Evolutionary conservation across 345 rosid genomes (phyloP).

Genomic region (Bruguiera parviflora): DNA sequence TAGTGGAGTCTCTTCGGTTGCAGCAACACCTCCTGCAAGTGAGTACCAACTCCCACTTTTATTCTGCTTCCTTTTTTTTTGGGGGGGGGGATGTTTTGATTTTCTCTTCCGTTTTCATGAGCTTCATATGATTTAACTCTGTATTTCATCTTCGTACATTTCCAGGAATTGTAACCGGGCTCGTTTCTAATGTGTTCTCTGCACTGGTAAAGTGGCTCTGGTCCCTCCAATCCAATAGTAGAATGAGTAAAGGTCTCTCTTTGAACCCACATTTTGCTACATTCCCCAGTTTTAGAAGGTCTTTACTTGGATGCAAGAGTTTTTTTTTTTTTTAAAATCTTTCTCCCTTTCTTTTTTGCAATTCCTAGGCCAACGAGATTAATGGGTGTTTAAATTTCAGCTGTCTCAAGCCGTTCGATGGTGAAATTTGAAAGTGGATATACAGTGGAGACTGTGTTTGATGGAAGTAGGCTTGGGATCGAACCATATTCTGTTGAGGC

Average conservation of each 20-base stretch:
- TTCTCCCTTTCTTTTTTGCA: not conserved
- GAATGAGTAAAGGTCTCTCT: constrained; percentile 13
- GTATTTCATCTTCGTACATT: not conserved
- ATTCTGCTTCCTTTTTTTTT: not conserved
- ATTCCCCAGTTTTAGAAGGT: constrained; percentile 3
- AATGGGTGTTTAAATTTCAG: constrained; percentile 11
- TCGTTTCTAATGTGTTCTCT: constrained; percentile 20
- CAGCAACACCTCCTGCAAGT: constrained; percentile 82
- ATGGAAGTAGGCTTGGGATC: constrained; percentile 33
- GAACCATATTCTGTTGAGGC: constrained; percentile 23
- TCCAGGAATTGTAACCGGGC: constrained; percentile 26
- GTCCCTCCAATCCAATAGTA: constrained; percentile 29
- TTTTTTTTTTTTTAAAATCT: too few relatives aligned
- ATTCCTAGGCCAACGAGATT: constrained; percentile 12
- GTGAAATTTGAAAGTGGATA: constrained; percentile 34
- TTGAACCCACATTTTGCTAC: constrained; percentile 10
- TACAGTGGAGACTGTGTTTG: constrained; percentile 35
- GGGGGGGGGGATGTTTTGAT: not conserved
- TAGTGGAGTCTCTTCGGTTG: constrained; percentile 62
- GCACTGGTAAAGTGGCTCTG: constrained; percentile 28
- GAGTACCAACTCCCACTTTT: constrained; percentile 27
- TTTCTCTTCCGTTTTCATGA: not conserved
- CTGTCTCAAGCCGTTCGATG: constrained; percentile 30
- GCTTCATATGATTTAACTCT: not conserved
- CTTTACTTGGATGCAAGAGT: too few relatives aligned